phyloP scores from a whole-genome alignment of 108 stramenopile genomes.

The Cylindrotheca closterium region DNA sequence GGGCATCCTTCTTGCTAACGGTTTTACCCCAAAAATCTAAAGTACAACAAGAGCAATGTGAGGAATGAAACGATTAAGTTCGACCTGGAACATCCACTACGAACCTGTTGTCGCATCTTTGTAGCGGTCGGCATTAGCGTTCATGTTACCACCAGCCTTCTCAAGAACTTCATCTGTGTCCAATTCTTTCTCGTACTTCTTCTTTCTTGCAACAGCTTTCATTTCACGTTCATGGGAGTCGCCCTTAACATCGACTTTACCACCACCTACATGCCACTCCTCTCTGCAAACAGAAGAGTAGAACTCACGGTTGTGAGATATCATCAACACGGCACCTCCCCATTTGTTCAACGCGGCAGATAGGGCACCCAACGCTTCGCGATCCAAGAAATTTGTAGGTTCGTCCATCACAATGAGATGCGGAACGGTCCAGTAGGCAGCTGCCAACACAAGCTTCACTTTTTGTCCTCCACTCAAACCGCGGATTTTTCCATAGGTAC shows the following conservation, averaged over 20 bases:
- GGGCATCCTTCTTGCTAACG: constrained; percentile 88
- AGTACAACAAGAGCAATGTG: no score
- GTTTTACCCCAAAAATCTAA: constrained; percentile 89
- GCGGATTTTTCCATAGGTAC: constrained; percentile 96
- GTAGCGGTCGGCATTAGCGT: constrained; percentile 83
- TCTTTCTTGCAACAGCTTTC: constrained; percentile 88
- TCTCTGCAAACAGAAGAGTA: constrained; percentile 91
- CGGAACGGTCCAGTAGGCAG: constrained; percentile 98
- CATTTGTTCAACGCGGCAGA: constrained; percentile 91
- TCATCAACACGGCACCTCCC: constrained; percentile 98
- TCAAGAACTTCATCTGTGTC: constrained; percentile 59
- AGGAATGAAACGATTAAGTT: no score
- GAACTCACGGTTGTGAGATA: constrained; percentile 98
- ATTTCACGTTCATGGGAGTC: constrained; percentile 82
- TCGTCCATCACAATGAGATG: constrained; percentile 96
- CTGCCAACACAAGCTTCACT: constrained; percentile 97
- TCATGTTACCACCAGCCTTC: constrained; percentile 81
- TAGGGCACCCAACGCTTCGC: constrained; percentile 94
- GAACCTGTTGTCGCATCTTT: constrained; percentile 86
- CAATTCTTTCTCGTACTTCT: constrained; percentile 78
- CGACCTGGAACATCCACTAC: no score
- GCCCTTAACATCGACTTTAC: constrained; percentile 77
- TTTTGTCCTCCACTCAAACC: constrained; percentile 97
- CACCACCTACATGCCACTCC: constrained; percentile 92
- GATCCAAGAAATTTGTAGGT: constrained; percentile 99